A percentile compares a stretch with the other conserved stretches of the same genome.
phyloP scores from a whole-genome alignment of 345 rosid species.

The Arabidopsis thaliana region DNA sequence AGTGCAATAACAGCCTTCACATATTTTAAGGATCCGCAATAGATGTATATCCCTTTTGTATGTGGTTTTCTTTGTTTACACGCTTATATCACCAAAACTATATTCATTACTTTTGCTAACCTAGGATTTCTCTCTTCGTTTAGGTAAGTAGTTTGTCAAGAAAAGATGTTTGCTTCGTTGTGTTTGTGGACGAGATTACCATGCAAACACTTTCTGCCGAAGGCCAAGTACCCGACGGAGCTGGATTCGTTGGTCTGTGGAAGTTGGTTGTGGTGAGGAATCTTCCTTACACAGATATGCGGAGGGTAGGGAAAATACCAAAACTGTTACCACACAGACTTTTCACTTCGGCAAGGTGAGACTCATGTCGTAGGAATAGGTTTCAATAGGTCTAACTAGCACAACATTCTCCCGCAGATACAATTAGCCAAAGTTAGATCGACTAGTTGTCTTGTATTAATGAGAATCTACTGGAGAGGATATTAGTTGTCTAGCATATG shows the following conservation, averaged over 20 bases:
- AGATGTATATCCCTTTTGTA: neutral
- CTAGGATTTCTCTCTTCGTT: slow-evolving; percentile 32
- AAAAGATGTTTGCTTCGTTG: slow-evolving; percentile 95
- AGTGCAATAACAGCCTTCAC: slow-evolving; percentile 38
- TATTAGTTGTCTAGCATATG: slow-evolving; percentile 4
- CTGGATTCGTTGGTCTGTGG: slow-evolving; percentile 94
- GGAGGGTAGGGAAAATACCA: slow-evolving; percentile 97
- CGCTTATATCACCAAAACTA: neutral
- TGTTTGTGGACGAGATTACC: slow-evolving; percentile 88
- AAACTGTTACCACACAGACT: slow-evolving; percentile 88
- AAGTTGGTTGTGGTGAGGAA: slow-evolving; percentile 87
- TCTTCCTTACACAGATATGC: slow-evolving; percentile 87
- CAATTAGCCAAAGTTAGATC: slow-evolving; percentile 4
- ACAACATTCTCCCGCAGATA: neutral
- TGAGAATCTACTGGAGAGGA: slow-evolving; percentile 14
- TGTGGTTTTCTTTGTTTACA: neutral
- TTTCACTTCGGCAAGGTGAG: slow-evolving; percentile 95
- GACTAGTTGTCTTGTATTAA: neutral
- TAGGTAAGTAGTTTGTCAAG: slow-evolving; percentile 86
- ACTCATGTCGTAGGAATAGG: slow-evolving; percentile 6
- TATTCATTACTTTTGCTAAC: slow-evolving; percentile 25
- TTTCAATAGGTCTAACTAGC: slow-evolving; percentile 18
- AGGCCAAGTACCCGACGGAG: slow-evolving; percentile 71
- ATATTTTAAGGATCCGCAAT: slow-evolving; percentile 50
- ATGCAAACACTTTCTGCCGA: slow-evolving; percentile 75